Conservation (phyloP, 352 stramenopile genomes). For the Thalassiosira ordinaria region DNA sequence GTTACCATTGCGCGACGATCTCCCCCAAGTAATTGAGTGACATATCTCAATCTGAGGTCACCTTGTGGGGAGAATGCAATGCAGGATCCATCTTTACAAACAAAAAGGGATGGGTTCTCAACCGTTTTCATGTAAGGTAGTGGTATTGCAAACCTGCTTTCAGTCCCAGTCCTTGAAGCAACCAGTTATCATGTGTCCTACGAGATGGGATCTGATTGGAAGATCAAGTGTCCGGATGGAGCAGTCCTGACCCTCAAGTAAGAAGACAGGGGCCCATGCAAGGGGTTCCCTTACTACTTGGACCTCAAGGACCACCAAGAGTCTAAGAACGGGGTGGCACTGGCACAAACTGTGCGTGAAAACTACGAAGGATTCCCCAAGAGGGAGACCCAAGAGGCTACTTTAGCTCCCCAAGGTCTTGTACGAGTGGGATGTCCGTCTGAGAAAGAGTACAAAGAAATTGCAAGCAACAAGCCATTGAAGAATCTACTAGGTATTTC, state of each 20-base stretch:
- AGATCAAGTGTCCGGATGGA: too few relatives aligned
- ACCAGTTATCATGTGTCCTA: conserved; percentile 22
- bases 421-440: conserved; percentile 18
- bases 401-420: conserved; percentile 28
- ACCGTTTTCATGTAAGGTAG: conserved; percentile 30
- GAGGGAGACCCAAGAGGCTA: conserved; percentile 8
- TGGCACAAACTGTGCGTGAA: background rate
- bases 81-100: background rate
- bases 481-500: too few relatives aligned
- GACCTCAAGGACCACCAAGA: background rate
- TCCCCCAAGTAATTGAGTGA: too few relatives aligned
- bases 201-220: background rate
- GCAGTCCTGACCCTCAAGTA: background rate
- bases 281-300: background rate
- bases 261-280: background rate
- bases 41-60: too few relatives aligned
- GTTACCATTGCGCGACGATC: too few relatives aligned
- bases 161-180: conserved; percentile 11
- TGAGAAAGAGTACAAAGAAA: conserved; percentile 11
- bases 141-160: conserved; percentile 58
- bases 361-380: background rate
- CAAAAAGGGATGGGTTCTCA: background rate
- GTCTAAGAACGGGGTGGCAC: background rate
- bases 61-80: conserved; percentile 17
- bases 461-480: conserved; percentile 38